Percentiles rank a stretch among this genome's conserved stretches.
Evolutionary conservation across 1,284 basidiomycete genomes (phyloP).

Genomic region (Cutaneotrichosporon mucoides): DNA sequence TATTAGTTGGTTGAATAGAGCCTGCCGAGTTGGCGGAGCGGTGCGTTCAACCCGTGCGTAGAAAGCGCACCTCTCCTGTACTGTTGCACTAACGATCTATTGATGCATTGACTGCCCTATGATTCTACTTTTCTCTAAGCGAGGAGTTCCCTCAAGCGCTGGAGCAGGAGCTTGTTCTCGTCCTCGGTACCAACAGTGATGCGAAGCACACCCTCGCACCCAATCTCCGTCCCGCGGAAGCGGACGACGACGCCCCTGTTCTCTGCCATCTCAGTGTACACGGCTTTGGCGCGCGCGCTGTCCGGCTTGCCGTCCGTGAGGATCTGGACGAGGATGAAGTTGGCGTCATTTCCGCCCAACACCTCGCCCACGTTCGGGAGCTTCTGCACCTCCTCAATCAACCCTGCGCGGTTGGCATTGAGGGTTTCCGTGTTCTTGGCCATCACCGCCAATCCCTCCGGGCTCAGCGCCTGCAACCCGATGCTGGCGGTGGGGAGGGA

Average conservation of each 20-base stretch:
- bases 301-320: slow-evolving; percentile 61
- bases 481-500: slow-evolving; percentile 84
- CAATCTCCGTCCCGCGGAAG: slow-evolving; percentile 78
- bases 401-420: slow-evolving; percentile 57
- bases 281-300: slow-evolving; percentile 62
- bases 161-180: slow-evolving; percentile 64
- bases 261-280: slow-evolving; percentile 85
- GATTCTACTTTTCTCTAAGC: slow-evolving; percentile 1
- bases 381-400: slow-evolving; percentile 48
- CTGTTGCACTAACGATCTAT: background rate
- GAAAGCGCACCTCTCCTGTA: too few species aligned
- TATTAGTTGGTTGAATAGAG: too few species aligned
- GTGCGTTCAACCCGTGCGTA: too few species aligned
- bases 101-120: background rate
- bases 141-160: slow-evolving; percentile 40
- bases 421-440: slow-evolving; percentile 62
- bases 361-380: slow-evolving; percentile 63
- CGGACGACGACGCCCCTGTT: slow-evolving; percentile 82
- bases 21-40: too few species aligned
- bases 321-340: slow-evolving; percentile 84
- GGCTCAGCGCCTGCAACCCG: slow-evolving; percentile 71
- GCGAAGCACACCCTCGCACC: slow-evolving; percentile 81
- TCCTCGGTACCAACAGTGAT: slow-evolving; percentile 83
- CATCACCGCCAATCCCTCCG: slow-evolving; percentile 63
- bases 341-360: slow-evolving; percentile 82